Conservation (phyloP, 306 rosid species). For the Vigna mungo region DNA sequence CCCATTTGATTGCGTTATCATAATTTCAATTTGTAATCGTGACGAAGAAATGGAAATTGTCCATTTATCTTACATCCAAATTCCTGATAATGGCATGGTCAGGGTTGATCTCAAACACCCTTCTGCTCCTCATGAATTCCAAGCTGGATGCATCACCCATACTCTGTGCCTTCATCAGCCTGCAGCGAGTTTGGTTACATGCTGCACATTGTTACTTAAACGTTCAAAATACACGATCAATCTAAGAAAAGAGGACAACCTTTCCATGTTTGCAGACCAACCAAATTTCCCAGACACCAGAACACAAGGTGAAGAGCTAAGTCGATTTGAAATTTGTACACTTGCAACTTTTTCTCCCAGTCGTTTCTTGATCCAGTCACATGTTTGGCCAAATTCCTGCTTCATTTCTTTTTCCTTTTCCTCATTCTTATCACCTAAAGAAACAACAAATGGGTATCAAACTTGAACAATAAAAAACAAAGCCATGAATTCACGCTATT, state of each 20-base stretch:
- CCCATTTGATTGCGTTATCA: constrained; percentile 8
- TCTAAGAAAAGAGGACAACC: constrained; percentile 51
- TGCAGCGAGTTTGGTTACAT: constrained; percentile 46
- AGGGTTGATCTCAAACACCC: constrained; percentile 96
- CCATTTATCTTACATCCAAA: constrained; percentile 70
- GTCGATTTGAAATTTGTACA: constrained; percentile 90
- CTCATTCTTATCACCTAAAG: constrained; percentile 89
- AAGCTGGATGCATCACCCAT: constrained; percentile 88
- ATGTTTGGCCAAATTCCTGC: constrained; percentile 82
- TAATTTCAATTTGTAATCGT: neutral
- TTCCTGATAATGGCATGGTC: constrained; percentile 83
- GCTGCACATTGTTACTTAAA: neutral
- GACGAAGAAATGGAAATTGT: neutral
- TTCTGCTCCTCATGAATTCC: constrained; percentile 97
- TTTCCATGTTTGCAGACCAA: constrained; percentile 99
- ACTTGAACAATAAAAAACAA: constrained; percentile 27
- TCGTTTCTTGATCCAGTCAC: constrained; percentile 95
- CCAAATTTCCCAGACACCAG: constrained; percentile 96
- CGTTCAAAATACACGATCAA: constrained; percentile 18
- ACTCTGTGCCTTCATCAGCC: constrained; percentile 93
- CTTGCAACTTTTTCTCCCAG: constrained; percentile 93
- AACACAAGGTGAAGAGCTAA: constrained; percentile 95
- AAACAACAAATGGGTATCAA: constrained; percentile 17
- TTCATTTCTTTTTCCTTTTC: constrained; percentile 88
- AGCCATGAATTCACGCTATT: constrained; percentile 18